A percentile compares a stretch with the other conserved stretches of the same genome.
Conservation (phyloP, 2,329 filamentous ascomycete genomes). For the Monosporascus sp. region DNA sequence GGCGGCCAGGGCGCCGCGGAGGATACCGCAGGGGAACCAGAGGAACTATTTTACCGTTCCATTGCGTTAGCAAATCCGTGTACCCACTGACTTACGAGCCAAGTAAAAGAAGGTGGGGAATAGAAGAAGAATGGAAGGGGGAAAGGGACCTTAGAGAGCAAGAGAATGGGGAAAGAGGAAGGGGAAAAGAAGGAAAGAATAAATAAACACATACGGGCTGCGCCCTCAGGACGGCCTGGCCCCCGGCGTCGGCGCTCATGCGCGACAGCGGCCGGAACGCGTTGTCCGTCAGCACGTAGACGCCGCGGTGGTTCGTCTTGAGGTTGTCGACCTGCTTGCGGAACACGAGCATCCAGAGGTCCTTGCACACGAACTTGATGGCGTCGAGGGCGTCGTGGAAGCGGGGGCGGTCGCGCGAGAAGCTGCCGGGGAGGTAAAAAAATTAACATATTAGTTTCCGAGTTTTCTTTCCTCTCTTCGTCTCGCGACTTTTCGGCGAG, state of each 20-base stretch:
- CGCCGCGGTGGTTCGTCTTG: conserved; percentile 95
- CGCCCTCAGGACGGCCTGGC: conserved; percentile 67
- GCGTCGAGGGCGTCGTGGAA: conserved; percentile 90
- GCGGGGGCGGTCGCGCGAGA: conserved; percentile 76
- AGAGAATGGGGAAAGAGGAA: neutral
- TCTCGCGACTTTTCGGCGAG: neutral
- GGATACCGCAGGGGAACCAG: conserved; percentile 91
- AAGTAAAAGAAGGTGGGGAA: neutral
- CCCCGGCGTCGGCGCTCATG: conserved; percentile 79
- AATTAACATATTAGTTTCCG: too few relatives aligned
- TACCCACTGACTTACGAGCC: too few relatives aligned
- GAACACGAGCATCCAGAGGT: conserved; percentile 91
- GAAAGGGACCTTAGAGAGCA: neutral
- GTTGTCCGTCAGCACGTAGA: conserved; percentile 94
- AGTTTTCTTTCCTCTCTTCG: neutral
- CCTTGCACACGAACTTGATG: conserved; percentile 98
- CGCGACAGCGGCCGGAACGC: conserved; percentile 81
- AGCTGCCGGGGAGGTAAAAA: conserved; percentile 40
- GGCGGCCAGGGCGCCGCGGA: conserved; percentile 85
- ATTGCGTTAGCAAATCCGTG: neutral
- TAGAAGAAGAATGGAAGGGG: conserved; percentile 6
- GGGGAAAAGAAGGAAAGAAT: conserved; percentile 3
- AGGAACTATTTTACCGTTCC: conserved; percentile 58
- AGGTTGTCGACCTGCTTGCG: conserved; percentile 97
- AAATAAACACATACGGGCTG: conserved; percentile 62